Evolutionary conservation across 345 rosid genomes (phyloP), one percentile per base, ranked within the genome.

Genomic region (Theobroma cacao): DNA sequence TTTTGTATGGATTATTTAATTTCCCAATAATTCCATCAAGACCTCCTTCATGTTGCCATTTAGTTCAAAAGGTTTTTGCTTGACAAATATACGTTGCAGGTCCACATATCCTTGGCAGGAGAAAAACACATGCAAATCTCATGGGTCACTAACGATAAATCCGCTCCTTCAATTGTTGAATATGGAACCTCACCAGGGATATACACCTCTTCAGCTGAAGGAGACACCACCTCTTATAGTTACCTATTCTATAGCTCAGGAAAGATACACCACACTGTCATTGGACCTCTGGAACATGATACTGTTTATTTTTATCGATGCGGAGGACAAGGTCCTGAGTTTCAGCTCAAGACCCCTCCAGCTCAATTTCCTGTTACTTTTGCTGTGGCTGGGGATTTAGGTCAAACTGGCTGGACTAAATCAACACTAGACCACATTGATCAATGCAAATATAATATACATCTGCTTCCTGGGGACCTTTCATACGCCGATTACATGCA

Each of bases 361-460:
- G 85, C 87, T 63, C 83, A 86, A 79, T 83, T 94, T 78, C 99
- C 99, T 0, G 74, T 96, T 78, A 89, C 94, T 52, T 96, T 96
- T 50, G 92, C 98, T 1, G 95, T 96, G 75, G 98, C 93, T 22
- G 98, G 95, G 69, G 99, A 96, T 90, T 87, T 96, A 78, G 98
- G 99, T 14, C 99, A 94, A 86, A 89, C 97, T 58, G 98, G 92
- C 61, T 96, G 98, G 98, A 96, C 99, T 56, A 89, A 94, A 78
- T 89, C 99, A 20, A 96, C 99, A 4, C 83, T 96, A 17, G 97
- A 88, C 64, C 98, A 96, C 80, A 90, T 96, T 7, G 88, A 90
- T 70, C 83, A 73, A 72, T 96, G 99, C 81, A 86, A 86, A 58
- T 92, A 94, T 45, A 90, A 90, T 36, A 83, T 96, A 48, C 91